Evolutionary conservation across 2,329 filamentous ascomycete genomes (phyloP).

Genomic region (Xylaria sp.): DNA sequence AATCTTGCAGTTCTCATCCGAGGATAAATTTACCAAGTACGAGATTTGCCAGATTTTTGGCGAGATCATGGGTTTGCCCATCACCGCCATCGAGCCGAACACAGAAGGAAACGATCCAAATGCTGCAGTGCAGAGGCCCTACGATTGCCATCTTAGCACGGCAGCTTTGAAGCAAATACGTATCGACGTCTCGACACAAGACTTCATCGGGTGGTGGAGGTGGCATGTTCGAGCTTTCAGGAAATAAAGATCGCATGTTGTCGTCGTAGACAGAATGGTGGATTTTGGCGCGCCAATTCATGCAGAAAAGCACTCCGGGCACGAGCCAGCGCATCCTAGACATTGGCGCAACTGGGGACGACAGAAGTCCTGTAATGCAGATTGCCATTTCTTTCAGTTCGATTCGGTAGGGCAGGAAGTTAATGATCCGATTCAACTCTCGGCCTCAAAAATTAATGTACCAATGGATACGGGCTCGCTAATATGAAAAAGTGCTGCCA

Average conservation of each 20-base stretch:
- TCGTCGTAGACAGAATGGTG: background rate
- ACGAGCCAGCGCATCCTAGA: background rate
- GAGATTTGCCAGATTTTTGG: slow-evolving; percentile 81
- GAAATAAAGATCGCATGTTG: slow-evolving; percentile 45
- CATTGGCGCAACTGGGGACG: background rate
- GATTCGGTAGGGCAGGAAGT: too few species aligned
- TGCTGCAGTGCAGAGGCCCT: slow-evolving; percentile 77
- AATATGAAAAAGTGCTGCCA: too few species aligned
- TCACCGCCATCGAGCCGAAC: slow-evolving; percentile 71
- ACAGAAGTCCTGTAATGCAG: too few species aligned
- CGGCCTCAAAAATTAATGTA: too few species aligned
- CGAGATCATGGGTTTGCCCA: slow-evolving; percentile 77
- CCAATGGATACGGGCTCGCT: too few species aligned
- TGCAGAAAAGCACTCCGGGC: too few species aligned
- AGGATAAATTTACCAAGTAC: slow-evolving; percentile 88
- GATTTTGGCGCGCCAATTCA: background rate
- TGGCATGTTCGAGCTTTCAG: slow-evolving; percentile 65
- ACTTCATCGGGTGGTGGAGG: slow-evolving; percentile 84
- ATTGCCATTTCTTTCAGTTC: too few species aligned
- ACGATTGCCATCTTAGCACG: slow-evolving; percentile 87
- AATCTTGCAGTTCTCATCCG: slow-evolving; percentile 84
- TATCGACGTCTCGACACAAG: slow-evolving; percentile 74
- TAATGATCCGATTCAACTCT: too few species aligned
- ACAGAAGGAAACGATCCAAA: slow-evolving; percentile 74
- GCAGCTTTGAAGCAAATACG: slow-evolving; percentile 73